Evolutionary conservation across 2,329 filamentous ascomycete species (phyloP), one percentile per base, ranked within the genome.

Genomic region (Hymenoscyphus fraxineus): DNA sequence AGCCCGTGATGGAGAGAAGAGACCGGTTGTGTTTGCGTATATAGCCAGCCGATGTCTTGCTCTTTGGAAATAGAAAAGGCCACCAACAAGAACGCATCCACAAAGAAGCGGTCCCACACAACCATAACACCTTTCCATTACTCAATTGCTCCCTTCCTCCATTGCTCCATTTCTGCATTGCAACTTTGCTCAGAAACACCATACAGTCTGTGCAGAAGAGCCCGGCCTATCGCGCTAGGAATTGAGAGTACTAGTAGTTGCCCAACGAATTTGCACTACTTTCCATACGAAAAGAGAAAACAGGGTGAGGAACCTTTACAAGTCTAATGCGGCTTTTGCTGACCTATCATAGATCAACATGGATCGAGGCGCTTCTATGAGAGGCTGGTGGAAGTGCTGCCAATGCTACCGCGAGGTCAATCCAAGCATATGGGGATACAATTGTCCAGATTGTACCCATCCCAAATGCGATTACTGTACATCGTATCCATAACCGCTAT

Each of bases 341-440:
- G n/a, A 47, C 16, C 19, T 22, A 35, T 7, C 9, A 22, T 4
- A 22, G 44, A 22, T 51, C 10, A 51, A 19, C n/a, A 51, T 51
- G 44, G n/a, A 16, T 22, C 16, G 1, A 47, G 15, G n/a, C 4
- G 10, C 57, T 19, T 6, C 9, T n/a, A 63, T 59, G 22, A 6
- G 3, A 3, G 62, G 61, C 19, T 71, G 63, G 61, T 70, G 67
- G 66, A 31, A 13, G n/a, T 69, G 67, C 44, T 66, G 66, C 60
- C 15, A 59, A 1, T 65, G 64, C 57, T 6, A 16, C 39, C 61
- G 65, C 6, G 63, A 64, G 31, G 62, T 67, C 16, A 60, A 68
- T 32, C 15, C 40, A n/a, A 32, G n/a, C 6, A 1, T 16, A 3
- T 63, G 39, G 22, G 64, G 60, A 4, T 1, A 55, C 6, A n/a